Percentiles rank a stretch among this genome's conserved stretches.
phyloP scores from a whole-genome alignment of 345 rosid genomes.

The Eucalyptus tenuipes region DNA sequence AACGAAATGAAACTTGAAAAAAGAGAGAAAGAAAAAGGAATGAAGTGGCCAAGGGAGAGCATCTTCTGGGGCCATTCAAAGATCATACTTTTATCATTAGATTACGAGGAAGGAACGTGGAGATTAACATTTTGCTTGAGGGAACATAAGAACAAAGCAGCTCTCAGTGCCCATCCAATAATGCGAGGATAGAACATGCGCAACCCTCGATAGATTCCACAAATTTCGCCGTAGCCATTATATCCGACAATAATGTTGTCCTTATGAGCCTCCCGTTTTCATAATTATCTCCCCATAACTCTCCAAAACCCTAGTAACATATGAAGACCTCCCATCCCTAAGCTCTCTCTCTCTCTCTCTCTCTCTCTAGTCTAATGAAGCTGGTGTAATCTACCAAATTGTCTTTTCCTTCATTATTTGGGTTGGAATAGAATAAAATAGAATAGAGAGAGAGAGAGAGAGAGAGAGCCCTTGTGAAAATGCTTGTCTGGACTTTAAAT shows the following conservation, averaged over 20 bases:
- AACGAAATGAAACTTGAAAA: neutral
- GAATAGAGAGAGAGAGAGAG: neutral
- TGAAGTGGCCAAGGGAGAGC: neutral
- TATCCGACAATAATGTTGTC: constrained; percentile 41
- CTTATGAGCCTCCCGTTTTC: constrained; percentile 15
- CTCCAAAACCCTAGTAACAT: neutral
- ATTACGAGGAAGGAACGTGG: neutral
- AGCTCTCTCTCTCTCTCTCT: neutral
- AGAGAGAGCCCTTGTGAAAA: neutral
- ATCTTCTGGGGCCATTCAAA: neutral
- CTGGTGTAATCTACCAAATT: neutral
- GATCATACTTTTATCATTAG: neutral
- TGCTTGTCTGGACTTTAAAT: constrained; percentile 3
- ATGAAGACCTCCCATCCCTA: neutral
- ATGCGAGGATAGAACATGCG: constrained; percentile 25
- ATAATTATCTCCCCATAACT: constrained; percentile 31
- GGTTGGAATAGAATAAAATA: neutral
- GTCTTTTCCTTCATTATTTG: neutral
- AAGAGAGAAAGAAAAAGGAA: neutral
- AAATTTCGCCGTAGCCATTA: constrained; percentile 27
- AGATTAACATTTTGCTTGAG: neutral
- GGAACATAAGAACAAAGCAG: neutral
- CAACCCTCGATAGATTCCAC: constrained; percentile 27
- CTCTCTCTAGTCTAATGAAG: neutral
- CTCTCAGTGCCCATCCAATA: neutral